Conservation (phyloP, 495 filamentous ascomycete genomes). For the Penicillium cataractarum region DNA sequence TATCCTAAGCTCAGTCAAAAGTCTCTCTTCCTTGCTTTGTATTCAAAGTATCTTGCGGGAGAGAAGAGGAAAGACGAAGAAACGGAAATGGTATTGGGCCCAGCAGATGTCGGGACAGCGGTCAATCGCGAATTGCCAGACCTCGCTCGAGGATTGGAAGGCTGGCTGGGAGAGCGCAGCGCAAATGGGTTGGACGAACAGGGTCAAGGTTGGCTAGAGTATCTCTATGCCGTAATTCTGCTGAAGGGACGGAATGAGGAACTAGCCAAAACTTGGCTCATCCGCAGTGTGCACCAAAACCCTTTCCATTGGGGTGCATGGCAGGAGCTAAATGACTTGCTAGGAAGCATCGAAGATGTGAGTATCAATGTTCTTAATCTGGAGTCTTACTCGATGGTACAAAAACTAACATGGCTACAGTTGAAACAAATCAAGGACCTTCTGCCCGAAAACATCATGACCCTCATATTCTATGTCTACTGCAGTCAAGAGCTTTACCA, state of each 20-base stretch:
- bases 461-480: slow-evolving; percentile 89
- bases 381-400: not conserved
- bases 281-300: slow-evolving; percentile 81
- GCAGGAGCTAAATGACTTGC: slow-evolving; percentile 79
- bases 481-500: slow-evolving; percentile 91
- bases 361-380: slow-evolving; percentile 33
- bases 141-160: slow-evolving; percentile 73
- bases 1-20: slow-evolving; percentile 76
- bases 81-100: slow-evolving; percentile 95
- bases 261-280: slow-evolving; percentile 77
- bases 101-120: slow-evolving; percentile 80
- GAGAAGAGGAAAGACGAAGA: slow-evolving; percentile 97
- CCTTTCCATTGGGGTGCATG: slow-evolving; percentile 97
- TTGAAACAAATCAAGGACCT: slow-evolving; percentile 59
- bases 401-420: slow-evolving; percentile 40
- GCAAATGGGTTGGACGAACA: slow-evolving; percentile 61
- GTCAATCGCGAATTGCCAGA: slow-evolving; percentile 80
- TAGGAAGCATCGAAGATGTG: slow-evolving; percentile 84
- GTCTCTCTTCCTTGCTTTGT: slow-evolving; percentile 88
- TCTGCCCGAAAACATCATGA: slow-evolving; percentile 88
- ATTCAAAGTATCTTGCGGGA: slow-evolving; percentile 88
- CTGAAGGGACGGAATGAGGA: slow-evolving; percentile 87
- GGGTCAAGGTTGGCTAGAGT: slow-evolving; percentile 93
- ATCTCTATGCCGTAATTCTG: slow-evolving; percentile 90
- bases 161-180: slow-evolving; percentile 69